Percentiles rank a stretch among this genome's conserved stretches.
Conservation (phyloP, 176 grass and related monocot species). For the Hsuehochloa calcarea region DNA sequence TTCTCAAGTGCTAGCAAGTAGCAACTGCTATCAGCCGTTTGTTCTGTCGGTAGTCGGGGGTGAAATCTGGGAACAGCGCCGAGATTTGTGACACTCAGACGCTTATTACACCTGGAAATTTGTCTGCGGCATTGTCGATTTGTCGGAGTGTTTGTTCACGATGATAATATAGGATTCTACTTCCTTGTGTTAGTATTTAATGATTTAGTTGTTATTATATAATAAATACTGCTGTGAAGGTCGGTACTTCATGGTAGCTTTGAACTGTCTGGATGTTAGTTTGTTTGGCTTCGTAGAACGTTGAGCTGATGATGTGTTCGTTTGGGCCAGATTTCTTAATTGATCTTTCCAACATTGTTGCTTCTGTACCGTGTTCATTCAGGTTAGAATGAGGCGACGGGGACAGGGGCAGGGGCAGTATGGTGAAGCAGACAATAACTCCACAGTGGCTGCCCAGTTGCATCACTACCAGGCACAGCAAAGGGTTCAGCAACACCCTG, state of each 20-base stretch:
- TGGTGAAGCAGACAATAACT: slow-evolving; percentile 45
- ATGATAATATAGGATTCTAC: neutral
- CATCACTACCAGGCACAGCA: slow-evolving; percentile 64
- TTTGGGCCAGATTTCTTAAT: neutral
- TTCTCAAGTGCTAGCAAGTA: neutral
- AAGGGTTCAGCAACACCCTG: slow-evolving; percentile 54
- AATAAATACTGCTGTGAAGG: neutral
- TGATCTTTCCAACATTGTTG: neutral
- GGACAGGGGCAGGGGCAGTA: slow-evolving; percentile 46
- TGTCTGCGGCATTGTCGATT: neutral
- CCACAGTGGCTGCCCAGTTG: slow-evolving; percentile 58
- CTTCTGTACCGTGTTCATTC: neutral
- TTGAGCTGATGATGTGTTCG: neutral
- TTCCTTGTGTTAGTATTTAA: neutral
- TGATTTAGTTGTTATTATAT: neutral
- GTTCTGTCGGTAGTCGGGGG: neutral
- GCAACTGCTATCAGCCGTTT: neutral
- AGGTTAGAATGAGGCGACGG: slow-evolving; percentile 57
- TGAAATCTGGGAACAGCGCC: neutral
- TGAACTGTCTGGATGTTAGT: neutral
- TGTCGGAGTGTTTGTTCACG: neutral
- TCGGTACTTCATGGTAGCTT: neutral
- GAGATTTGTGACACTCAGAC: neutral
- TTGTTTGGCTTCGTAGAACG: neutral
- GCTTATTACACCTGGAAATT: neutral